Base-by-base conservation (phyloP, 1,139 yeast genomes). In the Candida sojae region DNA sequence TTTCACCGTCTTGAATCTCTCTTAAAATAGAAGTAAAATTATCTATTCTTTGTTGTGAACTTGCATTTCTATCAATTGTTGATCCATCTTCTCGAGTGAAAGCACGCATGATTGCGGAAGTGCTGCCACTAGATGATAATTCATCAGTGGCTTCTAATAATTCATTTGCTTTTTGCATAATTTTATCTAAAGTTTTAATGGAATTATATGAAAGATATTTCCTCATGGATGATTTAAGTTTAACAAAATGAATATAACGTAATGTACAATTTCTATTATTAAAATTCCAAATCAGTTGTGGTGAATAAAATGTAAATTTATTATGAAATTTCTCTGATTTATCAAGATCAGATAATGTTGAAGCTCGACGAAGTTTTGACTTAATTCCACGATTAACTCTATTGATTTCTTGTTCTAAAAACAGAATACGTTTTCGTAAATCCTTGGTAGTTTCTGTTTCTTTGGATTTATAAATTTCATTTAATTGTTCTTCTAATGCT, bases 11-110 rank as follows among this genome's bases (percentile, higher is more conserved):
- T 2, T 67, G 58, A 0, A 78, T 66, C 31, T 70, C 65, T 26
- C 79, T 73, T 28, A 88, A 60, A 42, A 78, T 80, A 21, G 73
- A 66, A 48, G 86, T 84, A 59, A 86, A 84, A 17, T 71, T 65
- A 5, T 70, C 70, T 3, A 70, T 43, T 37, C 72, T 53, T 6
- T 60, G 61, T 39, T 60, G 57, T 9, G 69, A 62, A 10, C 58
- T 56, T 6, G 53, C 34, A 13, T 50, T 51, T 3, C 40, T 41
- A 7, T 37, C 32, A 28, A 28, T 45, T 2, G 46, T 39, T 23
- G 34, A 13, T 23, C 17, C 39, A 6, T 33, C 32, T 11, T 42
- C 39, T 7, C 39, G 7, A 11, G 45, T 44, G 13, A 40, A 36
- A 31, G 34, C 45, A 13, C 45, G 44, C 10, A 46, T 41, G 6